Percentiles rank a stretch among this genome's conserved stretches.
Conservation (phyloP, 2,329 filamentous ascomycete genomes). For the Pezicula carpinea region DNA sequence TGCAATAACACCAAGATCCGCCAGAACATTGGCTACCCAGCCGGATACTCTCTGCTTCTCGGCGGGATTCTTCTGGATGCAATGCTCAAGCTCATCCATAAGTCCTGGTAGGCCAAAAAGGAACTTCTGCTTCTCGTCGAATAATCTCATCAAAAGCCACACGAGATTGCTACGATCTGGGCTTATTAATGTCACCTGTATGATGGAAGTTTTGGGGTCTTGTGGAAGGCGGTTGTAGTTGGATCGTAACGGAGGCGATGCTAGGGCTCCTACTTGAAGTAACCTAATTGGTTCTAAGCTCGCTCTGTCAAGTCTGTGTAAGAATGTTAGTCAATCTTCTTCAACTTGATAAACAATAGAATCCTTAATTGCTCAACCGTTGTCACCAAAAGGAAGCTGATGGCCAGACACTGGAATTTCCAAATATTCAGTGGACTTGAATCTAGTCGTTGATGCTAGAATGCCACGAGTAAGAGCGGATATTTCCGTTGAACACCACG, state of each 20-base stretch:
- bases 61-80: slow-evolving; percentile 10
- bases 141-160: slow-evolving; percentile 11
- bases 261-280: slow-evolving; percentile 22
- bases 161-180: slow-evolving; percentile 1
- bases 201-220: slow-evolving; percentile 18
- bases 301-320: slow-evolving; percentile 29
- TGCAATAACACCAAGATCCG: slow-evolving; percentile 13
- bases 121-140: slow-evolving; percentile 3
- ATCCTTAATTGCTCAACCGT: too few species aligned
- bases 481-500: too few species aligned
- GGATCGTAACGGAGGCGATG: slow-evolving; percentile 37
- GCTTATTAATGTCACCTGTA: slow-evolving; percentile 3
- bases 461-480: too few species aligned
- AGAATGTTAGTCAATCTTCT: too few species aligned
- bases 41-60: slow-evolving; percentile 15
- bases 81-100: slow-evolving; percentile 16
- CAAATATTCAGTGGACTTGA: too few species aligned
- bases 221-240: slow-evolving; percentile 29
- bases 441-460: too few species aligned
- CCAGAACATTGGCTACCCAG: slow-evolving; percentile 9
- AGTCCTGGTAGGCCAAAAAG: slow-evolving; percentile 9
- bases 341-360: too few species aligned
- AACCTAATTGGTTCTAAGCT: slow-evolving; percentile 27
- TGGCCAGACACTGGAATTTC: too few species aligned
- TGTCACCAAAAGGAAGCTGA: too few species aligned